Percentiles rank a stretch among this genome's conserved stretches.
Evolutionary conservation across 768 basidiomycete species (phyloP).

Genomic region (Porphyrellus cyaneotinctus): DNA sequence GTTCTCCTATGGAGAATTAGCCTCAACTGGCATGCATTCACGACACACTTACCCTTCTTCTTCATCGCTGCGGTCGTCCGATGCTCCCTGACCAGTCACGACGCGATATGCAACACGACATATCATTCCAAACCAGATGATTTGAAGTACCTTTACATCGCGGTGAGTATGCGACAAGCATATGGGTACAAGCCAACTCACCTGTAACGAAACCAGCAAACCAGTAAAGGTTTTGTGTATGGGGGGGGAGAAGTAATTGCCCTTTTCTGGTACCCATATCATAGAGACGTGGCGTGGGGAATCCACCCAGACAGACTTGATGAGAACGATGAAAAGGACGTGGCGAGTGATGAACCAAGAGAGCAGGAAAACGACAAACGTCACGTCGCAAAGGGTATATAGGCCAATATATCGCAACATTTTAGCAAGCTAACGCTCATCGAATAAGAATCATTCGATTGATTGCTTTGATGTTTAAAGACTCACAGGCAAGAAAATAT

Average conservation of each 20-base stretch:
- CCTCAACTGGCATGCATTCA: neutral
- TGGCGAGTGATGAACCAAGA: constrained; percentile 93
- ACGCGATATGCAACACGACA: constrained; percentile 80
- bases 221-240: constrained; percentile 46
- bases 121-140: constrained; percentile 86
- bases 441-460: constrained; percentile 1
- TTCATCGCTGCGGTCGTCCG: constrained; percentile 84
- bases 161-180: constrained; percentile 4
- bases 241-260: constrained; percentile 49
- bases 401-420: constrained; percentile 85
- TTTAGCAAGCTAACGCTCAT: constrained; percentile 70
- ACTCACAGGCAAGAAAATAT: constrained; percentile 88
- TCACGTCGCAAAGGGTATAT: constrained; percentile 61
- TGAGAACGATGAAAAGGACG: constrained; percentile 69
- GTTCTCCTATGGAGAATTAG: constrained; percentile 18
- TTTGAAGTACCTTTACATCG: constrained; percentile 57
- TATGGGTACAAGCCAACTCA: constrained; percentile 21
- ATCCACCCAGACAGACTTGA: constrained; percentile 58
- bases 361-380: constrained; percentile 78
- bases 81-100: constrained; percentile 66
- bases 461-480: neutral
- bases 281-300: constrained; percentile 41
- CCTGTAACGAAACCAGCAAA: constrained; percentile 62
- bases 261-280: constrained; percentile 58
- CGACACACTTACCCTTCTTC: constrained; percentile 47